Conservation (phyloP, 176 grass and related monocot species). For the Elymus sibiricus region DNA sequence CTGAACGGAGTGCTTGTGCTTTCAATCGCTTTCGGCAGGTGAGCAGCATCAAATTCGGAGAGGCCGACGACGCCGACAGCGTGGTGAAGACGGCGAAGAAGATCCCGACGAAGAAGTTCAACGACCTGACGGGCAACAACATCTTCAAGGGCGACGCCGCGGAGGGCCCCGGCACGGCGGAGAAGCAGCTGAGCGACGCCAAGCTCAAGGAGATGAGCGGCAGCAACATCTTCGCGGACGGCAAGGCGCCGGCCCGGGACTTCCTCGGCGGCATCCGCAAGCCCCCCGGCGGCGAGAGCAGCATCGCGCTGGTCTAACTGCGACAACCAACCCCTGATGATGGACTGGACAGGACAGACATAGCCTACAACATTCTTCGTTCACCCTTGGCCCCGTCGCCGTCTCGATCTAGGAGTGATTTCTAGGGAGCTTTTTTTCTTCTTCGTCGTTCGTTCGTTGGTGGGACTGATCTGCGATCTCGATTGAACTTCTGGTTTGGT, state of each 20-base stretch:
- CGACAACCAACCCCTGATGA: slow-evolving; percentile 23
- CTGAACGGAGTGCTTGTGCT: not conserved
- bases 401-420: slow-evolving; percentile 46
- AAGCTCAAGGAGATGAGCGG: slow-evolving; percentile 94
- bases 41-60: slow-evolving; percentile 65
- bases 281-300: slow-evolving; percentile 89
- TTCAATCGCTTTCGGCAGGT: slow-evolving; percentile 11
- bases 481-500: slow-evolving; percentile 59
- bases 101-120: slow-evolving; percentile 66
- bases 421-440: slow-evolving; percentile 27
- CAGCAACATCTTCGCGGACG: slow-evolving; percentile 83
- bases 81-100: slow-evolving; percentile 84
- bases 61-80: slow-evolving; percentile 47
- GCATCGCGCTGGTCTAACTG: slow-evolving; percentile 83
- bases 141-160: slow-evolving; percentile 66
- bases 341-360: slow-evolving; percentile 43
- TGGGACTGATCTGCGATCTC: slow-evolving; percentile 32
- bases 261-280: slow-evolving; percentile 94
- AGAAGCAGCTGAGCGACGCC: slow-evolving; percentile 75
- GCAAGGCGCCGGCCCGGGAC: slow-evolving; percentile 55
- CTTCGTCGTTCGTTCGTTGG: slow-evolving; percentile 16
- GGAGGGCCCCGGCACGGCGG: slow-evolving; percentile 37
- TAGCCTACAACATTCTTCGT: slow-evolving; percentile 35
- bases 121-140: slow-evolving; percentile 73
- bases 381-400: slow-evolving; percentile 7